Evolutionary conservation across 352 stramenopile genomes (phyloP), one percentile per base, ranked within the genome.

Genomic region (Pythium angustatum): DNA sequence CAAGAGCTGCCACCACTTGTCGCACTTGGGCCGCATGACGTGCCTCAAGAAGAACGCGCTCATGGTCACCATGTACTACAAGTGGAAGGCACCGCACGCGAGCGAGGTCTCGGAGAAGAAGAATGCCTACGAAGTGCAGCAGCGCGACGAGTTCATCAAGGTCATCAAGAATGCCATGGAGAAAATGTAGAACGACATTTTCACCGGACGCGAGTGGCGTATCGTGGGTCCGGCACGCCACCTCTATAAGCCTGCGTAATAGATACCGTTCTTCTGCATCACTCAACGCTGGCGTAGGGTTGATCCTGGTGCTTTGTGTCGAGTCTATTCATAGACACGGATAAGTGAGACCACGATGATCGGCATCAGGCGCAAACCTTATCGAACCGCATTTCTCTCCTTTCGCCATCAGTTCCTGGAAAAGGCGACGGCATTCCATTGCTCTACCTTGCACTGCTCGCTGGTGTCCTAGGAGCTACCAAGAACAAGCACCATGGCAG

Each of bases 31-130:
- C 26, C 81, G 87, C 59, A 96, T 96, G 85, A 96, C 87, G 47
- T 94, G 82, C 64, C 71, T 94, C 62, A 96, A 94, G 70, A 96
- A 96, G 73, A 96, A 94, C 38, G 82, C 83, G 22, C 73, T 94
- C 41, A 91, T 94, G 85, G 85, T 96, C 6, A 93, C 77, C 15
- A 72, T 96, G 49, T 94, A 96, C 72, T 92, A 93, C 85, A 93
- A 86, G 74, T 93, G 77, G 76, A 83, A 88, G 58, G 55, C 68
- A 4, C 51, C 62, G 0, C 56, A 65, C 48, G 59, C 72, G 28
- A 70, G 71, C 27, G 62, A 84, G 10, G 60, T 83, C n/a, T 11
- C 78, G 17, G 83, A 92, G 60, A 77, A 78, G 43, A 77, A 79
- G 33, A 95, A 95, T 48, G 71, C 78, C 31, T 93, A 95, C 76